Conservation (phyloP, 768 basidiomycete genomes). For the Megacollybia marginata region DNA sequence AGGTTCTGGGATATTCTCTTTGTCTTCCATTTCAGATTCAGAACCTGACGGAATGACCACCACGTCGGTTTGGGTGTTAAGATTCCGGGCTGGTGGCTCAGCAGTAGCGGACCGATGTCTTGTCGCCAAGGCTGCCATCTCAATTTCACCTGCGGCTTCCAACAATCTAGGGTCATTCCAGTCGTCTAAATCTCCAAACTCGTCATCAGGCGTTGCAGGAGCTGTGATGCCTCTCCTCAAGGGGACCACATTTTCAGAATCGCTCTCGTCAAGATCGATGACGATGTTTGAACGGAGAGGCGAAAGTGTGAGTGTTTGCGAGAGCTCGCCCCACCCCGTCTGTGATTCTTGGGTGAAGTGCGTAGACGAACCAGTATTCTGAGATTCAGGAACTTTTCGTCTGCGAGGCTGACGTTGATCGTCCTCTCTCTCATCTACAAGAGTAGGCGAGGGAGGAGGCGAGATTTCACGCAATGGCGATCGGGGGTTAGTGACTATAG, state of each 20-base stretch:
- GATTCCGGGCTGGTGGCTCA: not conserved
- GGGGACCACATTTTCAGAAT: slow-evolving; percentile 29
- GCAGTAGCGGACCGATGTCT: not conserved
- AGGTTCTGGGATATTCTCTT: slow-evolving; percentile 53
- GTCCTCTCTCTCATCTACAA: slow-evolving; percentile 9
- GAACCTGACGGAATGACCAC: slow-evolving; percentile 32
- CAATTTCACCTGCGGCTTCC: not conserved
- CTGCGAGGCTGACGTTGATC: slow-evolving; percentile 21
- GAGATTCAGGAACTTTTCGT: slow-evolving; percentile 13
- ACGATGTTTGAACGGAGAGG: slow-evolving; percentile 4
- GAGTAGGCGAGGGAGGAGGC: slow-evolving; percentile 14
- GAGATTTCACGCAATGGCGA: slow-evolving; percentile 21
- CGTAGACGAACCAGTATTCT: not conserved
- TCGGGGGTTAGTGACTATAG: slow-evolving; percentile 7
- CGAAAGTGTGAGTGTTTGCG: slow-evolving; percentile 9
- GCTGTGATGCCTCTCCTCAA: slow-evolving; percentile 20
- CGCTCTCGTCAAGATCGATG: slow-evolving; percentile 25
- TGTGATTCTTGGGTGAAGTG: not conserved
- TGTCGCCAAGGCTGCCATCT: not conserved
- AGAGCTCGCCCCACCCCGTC: not conserved
- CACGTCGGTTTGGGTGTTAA: slow-evolving; percentile 8
- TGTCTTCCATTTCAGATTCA: slow-evolving; percentile 46
- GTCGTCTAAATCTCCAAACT: not conserved
- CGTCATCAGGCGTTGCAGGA: not conserved
- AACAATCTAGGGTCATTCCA: not conserved